Evolutionary conservation across 495 filamentous ascomycete species (phyloP), one percentile per base, ranked within the genome.

Genomic region (Penicillium cinerascens): DNA sequence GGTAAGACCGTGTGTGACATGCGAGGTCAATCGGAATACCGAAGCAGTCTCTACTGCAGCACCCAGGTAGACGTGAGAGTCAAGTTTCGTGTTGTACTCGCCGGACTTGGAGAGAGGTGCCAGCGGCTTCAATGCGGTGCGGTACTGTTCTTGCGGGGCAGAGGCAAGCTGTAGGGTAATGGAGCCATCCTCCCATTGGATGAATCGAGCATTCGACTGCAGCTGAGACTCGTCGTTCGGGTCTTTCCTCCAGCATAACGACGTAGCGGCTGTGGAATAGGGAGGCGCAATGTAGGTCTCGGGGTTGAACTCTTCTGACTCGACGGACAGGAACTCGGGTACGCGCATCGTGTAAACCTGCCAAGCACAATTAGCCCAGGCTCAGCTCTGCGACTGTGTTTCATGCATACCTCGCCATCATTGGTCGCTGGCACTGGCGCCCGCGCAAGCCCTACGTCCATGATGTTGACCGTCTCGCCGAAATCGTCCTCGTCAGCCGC

Each of bases 181-280:
- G 6, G 87, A 91, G 35, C 89, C 89, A 60, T 95, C 89, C 52
- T 87, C 87, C 90, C 90, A 95, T 52, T 79, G 82, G 49, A 90
- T 81, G 23, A 92, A 73, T 41, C 86, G 82, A 6, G 89, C 80
- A 65, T 93, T 93, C 33, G 87, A 92, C 60, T 87, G 81, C 10
- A 90, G 71, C 33, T 79, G 66, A 11, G 66, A 58, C 6, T 78
- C 76, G 50, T 87, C 71, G 10, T 74, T 76, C n/a, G 85, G 85
- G 39, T 85, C 81, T 55, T 80, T 78, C 45, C 87, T 80, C 83
- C 86, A 87, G 60, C 85, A 86, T 21, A 88, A 70, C 11, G 85
- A 87, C 16, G 79, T 85, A 13, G 83, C 80, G 10, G 87, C 86
- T 17, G 81, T 82, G 27, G 79, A 75, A 65, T 81, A 88, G 21